These are phyloP conservation scores for Tubosaeta brunneosetosa DNA, from an alignment of 768 basidiomycete species.

Conservation along the genomic window DNA sequence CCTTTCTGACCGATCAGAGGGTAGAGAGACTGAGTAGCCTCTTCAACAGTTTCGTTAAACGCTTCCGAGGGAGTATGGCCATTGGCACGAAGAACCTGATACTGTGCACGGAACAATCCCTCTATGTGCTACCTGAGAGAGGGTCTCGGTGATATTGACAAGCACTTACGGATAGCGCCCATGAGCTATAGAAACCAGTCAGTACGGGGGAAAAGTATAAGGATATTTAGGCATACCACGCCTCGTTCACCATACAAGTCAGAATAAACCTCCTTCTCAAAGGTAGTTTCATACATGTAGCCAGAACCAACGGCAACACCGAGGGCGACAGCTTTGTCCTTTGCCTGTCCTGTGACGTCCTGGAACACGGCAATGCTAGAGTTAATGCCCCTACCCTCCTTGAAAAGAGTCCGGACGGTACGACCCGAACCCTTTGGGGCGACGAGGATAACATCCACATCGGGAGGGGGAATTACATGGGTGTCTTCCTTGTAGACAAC, in stretches of 20 bases:
- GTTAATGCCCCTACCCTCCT: slow-evolving; percentile 99
- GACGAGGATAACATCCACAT: slow-evolving; percentile 98
- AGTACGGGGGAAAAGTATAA: slow-evolving; percentile 2
- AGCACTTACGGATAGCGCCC: slow-evolving; percentile 84
- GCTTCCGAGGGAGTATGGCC: slow-evolving; percentile 97
- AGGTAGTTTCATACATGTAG: slow-evolving; percentile 98
- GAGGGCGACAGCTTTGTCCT: slow-evolving; percentile 93
- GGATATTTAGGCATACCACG: slow-evolving; percentile 61
- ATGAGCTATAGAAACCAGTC: slow-evolving; percentile 58
- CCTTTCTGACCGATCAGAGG: slow-evolving; percentile 95
- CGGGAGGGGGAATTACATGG: slow-evolving; percentile 82
- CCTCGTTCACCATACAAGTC: slow-evolving; percentile 99
- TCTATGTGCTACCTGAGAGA: slow-evolving; percentile 41
- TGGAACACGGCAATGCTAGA: slow-evolving; percentile 93
- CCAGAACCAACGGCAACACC: slow-evolving; percentile 95
- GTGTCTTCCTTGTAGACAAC: slow-evolving; percentile 98
- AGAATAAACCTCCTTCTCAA: slow-evolving; percentile 99
- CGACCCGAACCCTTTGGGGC: slow-evolving; percentile 99
- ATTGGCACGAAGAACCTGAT: slow-evolving; percentile 94
- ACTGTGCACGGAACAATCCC: slow-evolving; percentile 98
- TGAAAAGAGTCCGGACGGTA: slow-evolving; percentile 99
- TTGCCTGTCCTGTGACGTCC: slow-evolving; percentile 96
- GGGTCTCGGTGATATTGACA: neutral
- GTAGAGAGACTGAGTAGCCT: slow-evolving; percentile 98
- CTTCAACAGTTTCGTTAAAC: slow-evolving; percentile 99